These are phyloP conservation scores for Lipomyces orientalis DNA, from an alignment of 805 yeast species.

Conservation along the genomic window DNA sequence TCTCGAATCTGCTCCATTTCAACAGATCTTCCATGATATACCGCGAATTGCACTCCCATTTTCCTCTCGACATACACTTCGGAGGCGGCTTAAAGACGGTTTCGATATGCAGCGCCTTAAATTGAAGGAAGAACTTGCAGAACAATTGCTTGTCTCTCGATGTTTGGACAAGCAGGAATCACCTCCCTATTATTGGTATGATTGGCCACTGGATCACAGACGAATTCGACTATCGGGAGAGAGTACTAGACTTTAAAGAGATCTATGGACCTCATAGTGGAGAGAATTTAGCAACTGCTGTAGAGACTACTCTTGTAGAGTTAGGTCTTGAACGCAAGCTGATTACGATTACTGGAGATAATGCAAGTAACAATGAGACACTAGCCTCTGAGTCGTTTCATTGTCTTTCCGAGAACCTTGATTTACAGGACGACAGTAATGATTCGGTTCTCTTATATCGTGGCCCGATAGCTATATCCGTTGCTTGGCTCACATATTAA, in stretches of 20 bases:
- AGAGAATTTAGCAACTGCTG: constrained; percentile 5
- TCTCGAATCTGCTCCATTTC: not conserved
- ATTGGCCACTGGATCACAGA: constrained; percentile 9
- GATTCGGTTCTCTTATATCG: constrained; percentile 5
- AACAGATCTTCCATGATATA: no score
- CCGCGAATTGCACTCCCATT: not conserved
- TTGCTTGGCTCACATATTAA: constrained; percentile 1
- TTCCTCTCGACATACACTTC: not conserved
- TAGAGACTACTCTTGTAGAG: constrained; percentile 8
- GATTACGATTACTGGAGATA: constrained; percentile 6
- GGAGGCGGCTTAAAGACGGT: no score
- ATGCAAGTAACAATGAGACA: constrained; percentile 4
- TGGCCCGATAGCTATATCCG: not conserved
- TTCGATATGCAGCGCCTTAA: no score
- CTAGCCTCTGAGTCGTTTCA: constrained; percentile 5
- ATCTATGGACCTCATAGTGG: constrained; percentile 4
- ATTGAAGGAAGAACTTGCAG: no score
- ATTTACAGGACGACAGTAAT: constrained; percentile 4
- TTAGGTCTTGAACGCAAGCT: constrained; percentile 1
- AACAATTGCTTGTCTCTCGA: no score
- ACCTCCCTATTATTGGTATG: constrained; percentile 8
- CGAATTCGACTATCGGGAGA: constrained; percentile 1
- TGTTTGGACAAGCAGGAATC: no score
- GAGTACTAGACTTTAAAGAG: not conserved
- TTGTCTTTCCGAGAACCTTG: not conserved